Conservation (phyloP, 208 protist species). For the Porcisia hertigi region DNA sequence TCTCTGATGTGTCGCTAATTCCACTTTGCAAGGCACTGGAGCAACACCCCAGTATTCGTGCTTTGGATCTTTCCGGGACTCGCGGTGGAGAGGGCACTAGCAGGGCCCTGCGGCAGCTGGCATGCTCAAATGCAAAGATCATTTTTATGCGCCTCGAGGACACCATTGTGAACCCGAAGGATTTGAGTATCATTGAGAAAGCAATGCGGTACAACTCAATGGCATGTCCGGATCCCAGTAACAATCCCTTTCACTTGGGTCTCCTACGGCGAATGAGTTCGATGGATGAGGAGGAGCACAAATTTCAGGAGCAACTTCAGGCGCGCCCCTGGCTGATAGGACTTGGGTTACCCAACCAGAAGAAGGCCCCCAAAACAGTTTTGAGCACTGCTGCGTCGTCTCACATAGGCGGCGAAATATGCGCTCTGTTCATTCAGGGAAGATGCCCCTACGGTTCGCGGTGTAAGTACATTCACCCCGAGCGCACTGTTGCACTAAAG, state of each 20-base stretch:
- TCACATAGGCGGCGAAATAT: slow-evolving; percentile 48
- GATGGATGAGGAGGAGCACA: slow-evolving; percentile 72
- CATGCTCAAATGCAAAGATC: slow-evolving; percentile 77
- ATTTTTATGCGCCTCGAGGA: slow-evolving; percentile 76
- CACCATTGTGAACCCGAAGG: slow-evolving; percentile 50
- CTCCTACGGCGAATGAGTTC: slow-evolving; percentile 71
- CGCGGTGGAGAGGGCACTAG: slow-evolving; percentile 58
- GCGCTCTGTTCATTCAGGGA: slow-evolving; percentile 52
- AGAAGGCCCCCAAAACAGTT: slow-evolving; percentile 27
- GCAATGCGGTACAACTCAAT: slow-evolving; percentile 70
- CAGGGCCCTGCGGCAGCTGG: slow-evolving; percentile 62
- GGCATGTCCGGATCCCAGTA: slow-evolving; percentile 69
- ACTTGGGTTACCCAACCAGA: slow-evolving; percentile 7
- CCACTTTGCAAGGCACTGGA: slow-evolving; percentile 69
- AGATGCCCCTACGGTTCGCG: slow-evolving; percentile 53
- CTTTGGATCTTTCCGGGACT: slow-evolving; percentile 77
- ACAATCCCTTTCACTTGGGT: slow-evolving; percentile 80
- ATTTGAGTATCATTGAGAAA: slow-evolving; percentile 58
- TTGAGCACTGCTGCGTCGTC: slow-evolving; percentile 29
- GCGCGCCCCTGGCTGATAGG: slow-evolving; percentile 63
- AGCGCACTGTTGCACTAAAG: slow-evolving; percentile 36
- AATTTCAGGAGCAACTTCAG: slow-evolving; percentile 60
- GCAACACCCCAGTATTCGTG: slow-evolving; percentile 55
- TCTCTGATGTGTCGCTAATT: slow-evolving; percentile 74
- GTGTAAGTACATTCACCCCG: slow-evolving; percentile 61